phyloP scores from a whole-genome alignment of 805 yeast species.

The Geotrichum ghanense region DNA sequence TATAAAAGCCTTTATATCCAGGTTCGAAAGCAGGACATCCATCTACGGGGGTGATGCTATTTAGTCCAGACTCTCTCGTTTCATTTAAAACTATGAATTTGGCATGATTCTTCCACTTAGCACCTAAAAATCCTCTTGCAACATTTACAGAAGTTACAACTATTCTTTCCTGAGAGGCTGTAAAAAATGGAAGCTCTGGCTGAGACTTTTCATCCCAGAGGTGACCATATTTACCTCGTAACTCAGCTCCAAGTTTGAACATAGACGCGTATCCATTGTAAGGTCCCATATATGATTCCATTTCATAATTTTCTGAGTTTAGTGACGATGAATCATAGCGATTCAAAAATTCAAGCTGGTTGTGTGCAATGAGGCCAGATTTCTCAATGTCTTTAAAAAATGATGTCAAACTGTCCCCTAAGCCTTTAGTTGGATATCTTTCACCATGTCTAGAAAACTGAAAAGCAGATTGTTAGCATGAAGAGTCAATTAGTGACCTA shows the following conservation, averaged over 20 bases:
- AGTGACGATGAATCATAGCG: constrained; percentile 35
- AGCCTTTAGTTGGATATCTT: constrained; percentile 31
- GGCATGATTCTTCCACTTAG: neutral
- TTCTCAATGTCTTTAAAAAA: constrained; percentile 6
- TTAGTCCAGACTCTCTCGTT: neutral
- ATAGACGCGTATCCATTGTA: constrained; percentile 44
- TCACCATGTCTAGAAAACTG: constrained; percentile 47
- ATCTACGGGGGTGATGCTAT: neutral
- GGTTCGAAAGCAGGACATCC: neutral
- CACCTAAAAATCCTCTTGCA: constrained; percentile 48
- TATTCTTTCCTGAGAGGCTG: constrained; percentile 44
- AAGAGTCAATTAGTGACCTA: no score
- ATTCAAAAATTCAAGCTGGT: constrained; percentile 37
- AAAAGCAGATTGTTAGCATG: constrained; percentile 23
- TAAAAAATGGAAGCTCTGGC: constrained; percentile 36
- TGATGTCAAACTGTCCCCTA: neutral
- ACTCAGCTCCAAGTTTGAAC: constrained; percentile 35
- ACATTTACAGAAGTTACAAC: constrained; percentile 44
- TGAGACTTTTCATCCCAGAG: constrained; percentile 29
- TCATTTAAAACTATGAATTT: neutral
- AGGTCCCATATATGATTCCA: constrained; percentile 39
- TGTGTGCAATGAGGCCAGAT: constrained; percentile 22
- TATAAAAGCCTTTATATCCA: constrained; percentile 8
- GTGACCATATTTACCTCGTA: constrained; percentile 38
- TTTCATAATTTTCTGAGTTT: constrained; percentile 30